Percentiles rank a stretch among this genome's conserved stretches.
These are phyloP conservation scores for Gentiana macrophylla DNA, from an alignment of 257 asterid genomes.

Conservation along the genomic window DNA sequence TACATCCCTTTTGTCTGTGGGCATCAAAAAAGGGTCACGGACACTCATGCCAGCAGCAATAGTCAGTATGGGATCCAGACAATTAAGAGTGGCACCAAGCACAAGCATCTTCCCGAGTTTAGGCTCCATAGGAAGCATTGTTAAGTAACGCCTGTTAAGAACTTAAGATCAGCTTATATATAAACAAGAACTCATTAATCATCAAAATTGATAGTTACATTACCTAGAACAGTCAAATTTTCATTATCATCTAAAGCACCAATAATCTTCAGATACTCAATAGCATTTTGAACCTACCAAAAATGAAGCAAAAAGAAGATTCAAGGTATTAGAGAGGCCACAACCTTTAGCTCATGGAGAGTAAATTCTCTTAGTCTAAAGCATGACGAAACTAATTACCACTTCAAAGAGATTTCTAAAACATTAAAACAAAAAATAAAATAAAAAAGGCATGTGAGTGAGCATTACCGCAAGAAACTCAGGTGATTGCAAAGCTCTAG, in stretches of 20 bases:
- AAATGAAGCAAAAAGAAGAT: constrained; percentile 6
- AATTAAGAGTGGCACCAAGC: constrained; percentile 74
- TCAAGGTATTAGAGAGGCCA: not conserved
- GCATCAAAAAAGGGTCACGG: constrained; percentile 91
- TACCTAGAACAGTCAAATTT: constrained; percentile 78
- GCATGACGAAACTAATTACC: not conserved
- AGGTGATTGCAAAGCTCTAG: constrained; percentile 87
- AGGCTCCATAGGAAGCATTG: constrained; percentile 96
- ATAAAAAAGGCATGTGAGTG: constrained; percentile 9
- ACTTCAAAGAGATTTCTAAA: not conserved
- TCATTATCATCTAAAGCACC: constrained; percentile 92
- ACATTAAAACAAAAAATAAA: not conserved
- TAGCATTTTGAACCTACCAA: constrained; percentile 83
- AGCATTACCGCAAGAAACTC: constrained; percentile 75
- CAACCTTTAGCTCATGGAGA: not conserved
- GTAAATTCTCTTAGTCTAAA: not conserved
- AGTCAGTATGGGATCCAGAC: constrained; percentile 90
- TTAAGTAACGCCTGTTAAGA: constrained; percentile 61
- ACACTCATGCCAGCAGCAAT: constrained; percentile 86
- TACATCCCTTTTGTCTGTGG: constrained; percentile 91
- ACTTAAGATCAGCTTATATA: constrained; percentile 11
- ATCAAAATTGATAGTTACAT: constrained; percentile 4
- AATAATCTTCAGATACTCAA: constrained; percentile 71
- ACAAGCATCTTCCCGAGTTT: constrained; percentile 96
- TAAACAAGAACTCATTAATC: constrained; percentile 11